Evolutionary conservation across 805 yeast genomes (phyloP), one percentile per base, ranked within the genome.

Genomic region (Teunomyces lycoperdinae): DNA sequence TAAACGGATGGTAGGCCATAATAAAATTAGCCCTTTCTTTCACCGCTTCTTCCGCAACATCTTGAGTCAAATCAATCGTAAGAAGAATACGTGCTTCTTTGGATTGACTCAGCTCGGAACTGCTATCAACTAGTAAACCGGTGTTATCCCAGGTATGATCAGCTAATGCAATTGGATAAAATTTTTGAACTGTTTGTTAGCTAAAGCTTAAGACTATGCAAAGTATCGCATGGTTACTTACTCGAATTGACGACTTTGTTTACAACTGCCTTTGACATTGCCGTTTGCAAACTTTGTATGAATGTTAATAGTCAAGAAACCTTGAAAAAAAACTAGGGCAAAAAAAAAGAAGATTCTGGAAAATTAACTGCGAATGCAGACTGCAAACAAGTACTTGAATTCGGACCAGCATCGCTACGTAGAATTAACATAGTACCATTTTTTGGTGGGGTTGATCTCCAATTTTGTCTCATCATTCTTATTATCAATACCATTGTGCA

Each of bases 121-220:
- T 67, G 31, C 92, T 69, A 59, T 91, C 96, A 8, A 94, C 85
- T 40, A 94, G 67, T 30, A 94, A 73, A 1, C 99, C 99, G 0
- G 97, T 91, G 64, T 94, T 94, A 61, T 94, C 99, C 99, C 99
- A 94, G 2, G 90, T 66, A 16, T 76, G 73, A 58, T 92, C 98
- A 0, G 98, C 97, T 50, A 87, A 77, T 40, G 78, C 79, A 11
- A 79, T 63, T 2, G 99, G 99, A 60, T 87, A 94, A n/a, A 83
- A 70, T 53, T 79, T 82, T 61, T 89, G 88, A 50, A 92, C 83
- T 72, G 11, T 5, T 14, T 38, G 53, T 56, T 50, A 49, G 54
- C 35, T 42, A 29, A 3, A 9, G 24, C 29, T 3, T 39, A 11
- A 28, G 42, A 7, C 49, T 43, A 34, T 46, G 51, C 72, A 38